Percentiles rank a stretch among this genome's conserved stretches.
Evolutionary conservation across 1,284 basidiomycete genomes (phyloP).

Genomic region (Cutaneotrichosporon spelunceum): DNA sequence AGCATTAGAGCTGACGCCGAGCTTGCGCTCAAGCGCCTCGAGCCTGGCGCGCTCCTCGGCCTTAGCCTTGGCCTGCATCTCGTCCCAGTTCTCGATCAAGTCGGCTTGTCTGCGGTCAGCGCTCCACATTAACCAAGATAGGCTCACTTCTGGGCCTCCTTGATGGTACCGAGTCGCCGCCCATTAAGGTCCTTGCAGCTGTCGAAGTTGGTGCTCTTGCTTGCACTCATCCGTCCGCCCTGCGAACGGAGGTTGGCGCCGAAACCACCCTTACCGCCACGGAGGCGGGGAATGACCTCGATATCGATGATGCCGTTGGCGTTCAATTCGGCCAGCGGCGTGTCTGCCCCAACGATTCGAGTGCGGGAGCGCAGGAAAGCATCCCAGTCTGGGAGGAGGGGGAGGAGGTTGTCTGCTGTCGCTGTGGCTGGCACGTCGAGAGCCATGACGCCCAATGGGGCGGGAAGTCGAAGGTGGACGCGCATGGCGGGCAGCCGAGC

Average conservation of each 20-base stretch:
- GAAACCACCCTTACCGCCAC: constrained; percentile 96
- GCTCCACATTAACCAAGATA: neutral
- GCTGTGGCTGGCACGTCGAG: constrained; percentile 28
- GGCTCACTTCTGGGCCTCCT: constrained; percentile 84
- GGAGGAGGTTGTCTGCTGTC: constrained; percentile 23
- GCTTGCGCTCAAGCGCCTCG: constrained; percentile 73
- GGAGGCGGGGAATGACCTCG: constrained; percentile 56
- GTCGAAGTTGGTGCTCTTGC: constrained; percentile 93
- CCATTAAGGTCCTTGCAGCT: constrained; percentile 91
- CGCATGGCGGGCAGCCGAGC: constrained; percentile 18
- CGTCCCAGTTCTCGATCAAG: constrained; percentile 80
- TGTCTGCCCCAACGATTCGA: constrained; percentile 23
- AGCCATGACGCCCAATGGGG: constrained; percentile 32
- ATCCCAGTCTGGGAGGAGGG: constrained; percentile 19
- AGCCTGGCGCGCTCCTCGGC: constrained; percentile 81
- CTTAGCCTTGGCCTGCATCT: constrained; percentile 71
- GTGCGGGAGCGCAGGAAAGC: constrained; percentile 42
- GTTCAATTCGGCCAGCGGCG: constrained; percentile 23
- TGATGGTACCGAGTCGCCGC: constrained; percentile 83
- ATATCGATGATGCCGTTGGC: constrained; percentile 32
- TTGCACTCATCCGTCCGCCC: constrained; percentile 93
- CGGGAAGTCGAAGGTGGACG: constrained; percentile 43
- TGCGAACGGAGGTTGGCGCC: constrained; percentile 93
- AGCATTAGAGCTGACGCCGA: constrained; percentile 61
- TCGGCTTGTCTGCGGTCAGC: constrained; percentile 67